Conservation (phyloP, 495 filamentous ascomycete genomes). For the Wilcoxina mikolae region DNA sequence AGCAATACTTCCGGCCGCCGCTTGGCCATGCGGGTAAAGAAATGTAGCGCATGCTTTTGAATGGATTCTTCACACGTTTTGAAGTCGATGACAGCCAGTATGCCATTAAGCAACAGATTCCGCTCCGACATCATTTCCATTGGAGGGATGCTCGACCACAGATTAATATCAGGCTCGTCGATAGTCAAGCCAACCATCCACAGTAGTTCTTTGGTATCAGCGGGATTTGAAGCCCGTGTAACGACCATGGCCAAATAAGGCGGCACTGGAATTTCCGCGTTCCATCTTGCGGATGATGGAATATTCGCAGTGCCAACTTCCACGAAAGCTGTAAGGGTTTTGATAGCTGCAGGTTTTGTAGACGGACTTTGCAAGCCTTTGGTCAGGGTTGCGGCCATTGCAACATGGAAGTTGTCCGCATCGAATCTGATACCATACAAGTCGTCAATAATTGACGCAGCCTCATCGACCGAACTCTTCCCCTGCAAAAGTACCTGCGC, state of each 20-base stretch:
- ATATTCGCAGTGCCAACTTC: conserved; percentile 39
- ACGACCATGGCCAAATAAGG: conserved; percentile 27
- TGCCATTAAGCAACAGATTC: conserved; percentile 20
- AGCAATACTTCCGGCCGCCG: conserved; percentile 22
- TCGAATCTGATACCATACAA: conserved; percentile 48
- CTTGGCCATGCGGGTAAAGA: conserved; percentile 20
- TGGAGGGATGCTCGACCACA: conserved; percentile 11
- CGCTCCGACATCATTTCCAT: conserved; percentile 23
- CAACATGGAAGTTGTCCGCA: conserved; percentile 48
- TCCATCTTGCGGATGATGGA: not conserved
- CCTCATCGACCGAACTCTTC: conserved; percentile 41
- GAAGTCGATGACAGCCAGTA: conserved; percentile 25
- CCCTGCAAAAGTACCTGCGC: conserved; percentile 43
- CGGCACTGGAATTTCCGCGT: conserved; percentile 21
- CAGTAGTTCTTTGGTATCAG: conserved; percentile 24
- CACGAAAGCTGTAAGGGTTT: conserved; percentile 44
- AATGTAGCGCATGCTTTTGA: conserved; percentile 16
- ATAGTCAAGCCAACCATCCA: conserved; percentile 20
- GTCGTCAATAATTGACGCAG: conserved; percentile 42
- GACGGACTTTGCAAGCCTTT: conserved; percentile 45
- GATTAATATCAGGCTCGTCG: not conserved
- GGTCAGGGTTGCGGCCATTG: conserved; percentile 44
- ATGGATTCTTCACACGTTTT: conserved; percentile 24
- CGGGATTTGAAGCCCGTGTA: conserved; percentile 21
- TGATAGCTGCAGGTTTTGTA: conserved; percentile 40